Conservation (phyloP, 768 basidiomycete species). For the Hydnum rufescens region DNA sequence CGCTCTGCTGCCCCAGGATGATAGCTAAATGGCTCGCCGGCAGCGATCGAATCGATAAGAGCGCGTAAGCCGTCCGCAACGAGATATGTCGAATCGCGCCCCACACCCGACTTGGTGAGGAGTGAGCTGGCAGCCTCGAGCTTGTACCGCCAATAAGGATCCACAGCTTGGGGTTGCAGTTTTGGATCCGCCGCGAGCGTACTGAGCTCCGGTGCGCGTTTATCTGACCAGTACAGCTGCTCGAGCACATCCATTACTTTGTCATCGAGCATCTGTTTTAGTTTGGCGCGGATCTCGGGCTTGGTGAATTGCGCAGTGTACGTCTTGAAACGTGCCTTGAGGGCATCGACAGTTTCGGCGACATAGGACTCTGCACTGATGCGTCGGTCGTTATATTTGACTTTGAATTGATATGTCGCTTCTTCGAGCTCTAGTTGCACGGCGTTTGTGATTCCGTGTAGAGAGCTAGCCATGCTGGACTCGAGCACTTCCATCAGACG, state of each 20-base stretch:
- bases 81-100: conserved; percentile 80
- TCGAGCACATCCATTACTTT: conserved; percentile 95
- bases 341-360: conserved; percentile 84
- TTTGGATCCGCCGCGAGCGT: conserved; percentile 48
- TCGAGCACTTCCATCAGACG: conserved; percentile 95
- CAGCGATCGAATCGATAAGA: conserved; percentile 75
- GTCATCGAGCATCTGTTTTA: conserved; percentile 87
- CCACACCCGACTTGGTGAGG: conserved; percentile 89
- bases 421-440: conserved; percentile 96
- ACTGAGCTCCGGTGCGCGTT: conserved; percentile 57
- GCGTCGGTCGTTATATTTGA: conserved; percentile 89
- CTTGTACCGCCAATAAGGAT: conserved; percentile 89
- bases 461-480: conserved; percentile 88
- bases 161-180: conserved; percentile 35
- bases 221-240: conserved; percentile 92
- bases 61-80: conserved; percentile 85
- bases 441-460: conserved; percentile 91
- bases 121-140: conserved; percentile 84
- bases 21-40: conserved; percentile 76
- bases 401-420: conserved; percentile 96
- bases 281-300: conserved; percentile 68
- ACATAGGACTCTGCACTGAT: conserved; percentile 94
- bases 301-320: conserved; percentile 72
- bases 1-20: conserved; percentile 81
- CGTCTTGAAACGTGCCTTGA: conserved; percentile 80